phyloP scores from a whole-genome alignment of 2,329 filamentous ascomycete species.

The Verticillium longisporum region DNA sequence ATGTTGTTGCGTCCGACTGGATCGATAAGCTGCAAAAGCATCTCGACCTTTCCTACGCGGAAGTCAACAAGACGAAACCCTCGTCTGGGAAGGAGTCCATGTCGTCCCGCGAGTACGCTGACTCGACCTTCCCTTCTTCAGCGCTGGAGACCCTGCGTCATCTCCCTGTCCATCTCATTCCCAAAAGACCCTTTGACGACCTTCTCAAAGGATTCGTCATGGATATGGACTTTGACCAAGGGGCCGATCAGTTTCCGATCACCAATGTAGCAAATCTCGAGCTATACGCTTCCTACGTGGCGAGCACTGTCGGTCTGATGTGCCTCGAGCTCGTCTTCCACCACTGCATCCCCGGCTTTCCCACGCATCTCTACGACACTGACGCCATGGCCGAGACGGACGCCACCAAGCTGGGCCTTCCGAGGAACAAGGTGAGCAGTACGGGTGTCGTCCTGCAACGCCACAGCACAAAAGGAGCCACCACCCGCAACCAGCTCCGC shows the following conservation, averaged over 20 bases:
- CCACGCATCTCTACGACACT: neutral
- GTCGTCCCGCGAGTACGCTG: conserved; percentile 26
- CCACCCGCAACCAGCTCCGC: conserved; percentile 36
- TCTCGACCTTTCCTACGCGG: conserved; percentile 44
- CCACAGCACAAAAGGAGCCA: conserved; percentile 9
- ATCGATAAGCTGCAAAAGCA: conserved; percentile 51
- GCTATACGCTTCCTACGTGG: conserved; percentile 59
- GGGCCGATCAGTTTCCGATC: conserved; percentile 43
- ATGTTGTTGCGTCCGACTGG: conserved; percentile 48
- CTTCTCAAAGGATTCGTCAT: conserved; percentile 63
- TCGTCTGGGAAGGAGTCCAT: neutral
- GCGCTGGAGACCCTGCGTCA: conserved; percentile 49
- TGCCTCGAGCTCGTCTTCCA: conserved; percentile 61
- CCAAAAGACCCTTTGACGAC: conserved; percentile 52
- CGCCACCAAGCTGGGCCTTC: too few relatives aligned
- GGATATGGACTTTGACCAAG: conserved; percentile 49
- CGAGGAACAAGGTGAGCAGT: too few relatives aligned
- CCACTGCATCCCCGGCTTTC: conserved; percentile 29
- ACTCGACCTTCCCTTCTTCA: conserved; percentile 42
- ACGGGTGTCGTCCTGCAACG: too few relatives aligned
- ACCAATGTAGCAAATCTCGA: conserved; percentile 50
- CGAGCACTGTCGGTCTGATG: conserved; percentile 64
- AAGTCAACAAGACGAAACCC: conserved; percentile 8
- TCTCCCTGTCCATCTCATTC: conserved; percentile 51
- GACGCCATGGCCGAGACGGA: neutral